Percentiles rank a stretch among this genome's conserved stretches.
phyloP scores from a whole-genome alignment of 2,329 filamentous ascomycete species.

The Coccinonectria pachysandricola region DNA sequence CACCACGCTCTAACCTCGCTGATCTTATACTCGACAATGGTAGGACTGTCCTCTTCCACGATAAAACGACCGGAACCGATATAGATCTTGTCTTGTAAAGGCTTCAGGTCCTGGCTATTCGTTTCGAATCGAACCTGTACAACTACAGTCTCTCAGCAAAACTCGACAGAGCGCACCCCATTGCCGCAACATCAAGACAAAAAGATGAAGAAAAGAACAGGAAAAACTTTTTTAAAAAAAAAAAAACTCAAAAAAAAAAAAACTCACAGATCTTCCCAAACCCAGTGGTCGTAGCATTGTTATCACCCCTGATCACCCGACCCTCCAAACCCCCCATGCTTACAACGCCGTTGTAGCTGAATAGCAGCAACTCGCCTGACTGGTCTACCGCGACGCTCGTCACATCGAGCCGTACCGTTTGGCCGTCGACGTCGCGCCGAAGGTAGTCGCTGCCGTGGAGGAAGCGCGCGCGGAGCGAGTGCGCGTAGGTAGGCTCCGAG shows the following conservation, averaged over 20 bases:
- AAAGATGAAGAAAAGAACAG: background rate
- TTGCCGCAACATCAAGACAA: no score
- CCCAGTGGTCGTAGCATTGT: constrained; percentile 27
- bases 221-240: background rate
- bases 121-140: constrained; percentile 30
- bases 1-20: constrained; percentile 26
- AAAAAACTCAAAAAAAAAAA: background rate
- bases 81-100: constrained; percentile 28
- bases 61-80: constrained; percentile 32
- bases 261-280: constrained; percentile 30
- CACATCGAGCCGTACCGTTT: constrained; percentile 28
- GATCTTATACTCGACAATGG: constrained; percentile 33
- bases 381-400: constrained; percentile 23
- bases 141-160: no score
- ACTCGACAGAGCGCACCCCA: no score
- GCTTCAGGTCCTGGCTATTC: constrained; percentile 23
- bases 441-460: constrained; percentile 30
- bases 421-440: constrained; percentile 27
- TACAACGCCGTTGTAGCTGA: constrained; percentile 29
- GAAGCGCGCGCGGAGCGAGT: constrained; percentile 26
- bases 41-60: constrained; percentile 22
- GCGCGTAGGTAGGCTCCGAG: constrained; percentile 26
- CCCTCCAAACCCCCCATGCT: constrained; percentile 23
- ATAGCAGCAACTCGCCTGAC: constrained; percentile 24
- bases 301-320: constrained; percentile 23